These are phyloP conservation scores for Periconia sp. DNA, from an alignment of 2,329 filamentous ascomycete species.

Conservation along the genomic window DNA sequence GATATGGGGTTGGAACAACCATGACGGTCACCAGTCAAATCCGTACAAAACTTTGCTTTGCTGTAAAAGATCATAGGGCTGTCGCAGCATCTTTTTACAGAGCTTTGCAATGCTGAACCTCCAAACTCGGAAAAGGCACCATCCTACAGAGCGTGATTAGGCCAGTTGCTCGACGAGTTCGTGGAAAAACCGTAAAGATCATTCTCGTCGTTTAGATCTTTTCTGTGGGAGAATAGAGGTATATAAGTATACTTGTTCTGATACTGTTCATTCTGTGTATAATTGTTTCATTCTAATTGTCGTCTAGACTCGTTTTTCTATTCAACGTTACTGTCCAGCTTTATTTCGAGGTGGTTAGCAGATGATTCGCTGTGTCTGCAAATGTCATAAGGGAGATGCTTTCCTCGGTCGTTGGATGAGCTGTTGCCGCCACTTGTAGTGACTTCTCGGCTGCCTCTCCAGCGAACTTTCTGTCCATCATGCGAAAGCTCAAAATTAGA, in stretches of 20 bases:
- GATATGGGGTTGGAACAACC: constrained; percentile 3
- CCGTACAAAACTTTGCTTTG: too few species aligned
- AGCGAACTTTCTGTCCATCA: constrained; percentile 77
- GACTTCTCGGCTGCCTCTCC: constrained; percentile 69
- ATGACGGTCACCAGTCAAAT: too few species aligned
- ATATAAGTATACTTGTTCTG: too few species aligned
- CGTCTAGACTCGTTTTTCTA: constrained; percentile 17
- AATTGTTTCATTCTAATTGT: constrained; percentile 15
- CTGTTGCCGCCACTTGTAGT: constrained; percentile 68
- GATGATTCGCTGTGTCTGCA: constrained; percentile 18
- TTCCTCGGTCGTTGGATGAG: constrained; percentile 43
- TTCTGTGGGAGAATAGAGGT: too few species aligned
- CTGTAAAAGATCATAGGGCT: too few species aligned
- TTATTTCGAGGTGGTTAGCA: constrained; percentile 29
- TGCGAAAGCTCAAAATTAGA: constrained; percentile 74
- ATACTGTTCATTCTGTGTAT: too few species aligned
- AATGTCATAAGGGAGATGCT: constrained; percentile 54
- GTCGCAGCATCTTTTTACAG: too few species aligned
- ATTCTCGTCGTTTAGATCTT: constrained; percentile 43
- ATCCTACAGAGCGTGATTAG: too few species aligned
- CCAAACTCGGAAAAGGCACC: too few species aligned
- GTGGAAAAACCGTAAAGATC: constrained; percentile 1
- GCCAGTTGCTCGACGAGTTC: too few species aligned
- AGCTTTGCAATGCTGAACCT: too few species aligned
- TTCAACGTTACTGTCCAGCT: constrained; percentile 21